A percentile compares a stretch with the other conserved stretches of the same genome.
These are phyloP conservation scores for Verbena officinalis DNA, from an alignment of 257 asterid genomes.

Conservation along the genomic window DNA sequence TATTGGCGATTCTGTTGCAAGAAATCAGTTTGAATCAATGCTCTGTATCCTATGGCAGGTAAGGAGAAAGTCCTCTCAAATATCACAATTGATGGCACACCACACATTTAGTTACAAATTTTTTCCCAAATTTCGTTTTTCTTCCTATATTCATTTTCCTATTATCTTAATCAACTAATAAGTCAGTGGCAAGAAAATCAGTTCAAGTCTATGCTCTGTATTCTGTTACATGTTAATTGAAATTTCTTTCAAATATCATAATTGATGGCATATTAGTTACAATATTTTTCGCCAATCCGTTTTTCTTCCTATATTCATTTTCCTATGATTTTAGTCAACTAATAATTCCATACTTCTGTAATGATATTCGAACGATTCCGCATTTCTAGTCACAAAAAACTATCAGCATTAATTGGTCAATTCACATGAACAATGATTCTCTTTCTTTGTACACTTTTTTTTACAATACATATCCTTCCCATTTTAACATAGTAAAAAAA, in stretches of 20 bases:
- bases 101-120: constrained; percentile 14
- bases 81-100: constrained; percentile 7
- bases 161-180: too few relatives aligned
- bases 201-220: not conserved
- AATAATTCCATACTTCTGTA: too few relatives aligned
- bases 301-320: too few relatives aligned
- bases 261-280: not conserved
- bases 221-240: not conserved
- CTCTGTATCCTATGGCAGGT: constrained; percentile 98
- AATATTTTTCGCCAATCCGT: too few relatives aligned
- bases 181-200: too few relatives aligned
- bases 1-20: constrained; percentile 94
- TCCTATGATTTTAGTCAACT: too few relatives aligned
- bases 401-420: not conserved
- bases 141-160: too few relatives aligned
- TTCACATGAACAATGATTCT: constrained; percentile 4
- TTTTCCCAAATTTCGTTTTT: not conserved
- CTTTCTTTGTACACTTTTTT: not conserved
- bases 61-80: constrained; percentile 15
- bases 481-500: not conserved
- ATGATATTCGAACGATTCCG: not conserved
- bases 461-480: not conserved
- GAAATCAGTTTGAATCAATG: constrained; percentile 98
- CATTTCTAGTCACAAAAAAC: not conserved
- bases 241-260: too few relatives aligned